These are phyloP conservation scores for Withania somnifera DNA, from an alignment of 305 asterid species.

Conservation along the genomic window DNA sequence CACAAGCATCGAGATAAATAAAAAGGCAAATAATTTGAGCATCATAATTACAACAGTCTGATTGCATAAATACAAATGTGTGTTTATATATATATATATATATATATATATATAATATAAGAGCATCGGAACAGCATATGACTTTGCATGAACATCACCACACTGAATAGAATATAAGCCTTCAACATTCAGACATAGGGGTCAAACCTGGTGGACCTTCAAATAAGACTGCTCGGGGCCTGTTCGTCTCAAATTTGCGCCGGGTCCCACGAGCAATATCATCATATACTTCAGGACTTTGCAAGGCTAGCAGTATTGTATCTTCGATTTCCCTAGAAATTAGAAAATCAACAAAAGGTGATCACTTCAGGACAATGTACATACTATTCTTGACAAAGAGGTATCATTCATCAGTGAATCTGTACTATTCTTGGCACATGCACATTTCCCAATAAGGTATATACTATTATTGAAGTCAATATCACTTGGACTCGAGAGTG, in stretches of 20 bases:
- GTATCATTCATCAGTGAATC: background rate
- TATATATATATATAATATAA: too few relatives aligned
- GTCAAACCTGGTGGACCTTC: constrained; percentile 98
- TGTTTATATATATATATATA: too few relatives aligned
- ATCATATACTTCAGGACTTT: constrained; percentile 90
- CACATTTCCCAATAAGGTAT: background rate
- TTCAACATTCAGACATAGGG: constrained; percentile 12
- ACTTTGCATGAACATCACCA: background rate
- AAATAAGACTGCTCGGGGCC: constrained; percentile 93
- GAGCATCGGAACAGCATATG: background rate
- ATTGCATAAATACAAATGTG: background rate
- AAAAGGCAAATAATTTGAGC: background rate
- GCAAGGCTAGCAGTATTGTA: constrained; percentile 75
- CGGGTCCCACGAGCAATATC: constrained; percentile 93
- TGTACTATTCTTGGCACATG: background rate
- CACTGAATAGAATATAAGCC: background rate
- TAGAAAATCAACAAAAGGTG: background rate
- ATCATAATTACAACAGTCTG: background rate
- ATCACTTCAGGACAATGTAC: background rate
- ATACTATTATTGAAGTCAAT: background rate
- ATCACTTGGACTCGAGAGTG: background rate
- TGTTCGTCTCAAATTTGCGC: constrained; percentile 79
- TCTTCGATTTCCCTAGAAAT: constrained; percentile 75
- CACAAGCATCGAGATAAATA: background rate
- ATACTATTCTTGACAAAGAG: background rate